Conservation (phyloP, 345 rosid species). For the Fremontodendron californicum region DNA sequence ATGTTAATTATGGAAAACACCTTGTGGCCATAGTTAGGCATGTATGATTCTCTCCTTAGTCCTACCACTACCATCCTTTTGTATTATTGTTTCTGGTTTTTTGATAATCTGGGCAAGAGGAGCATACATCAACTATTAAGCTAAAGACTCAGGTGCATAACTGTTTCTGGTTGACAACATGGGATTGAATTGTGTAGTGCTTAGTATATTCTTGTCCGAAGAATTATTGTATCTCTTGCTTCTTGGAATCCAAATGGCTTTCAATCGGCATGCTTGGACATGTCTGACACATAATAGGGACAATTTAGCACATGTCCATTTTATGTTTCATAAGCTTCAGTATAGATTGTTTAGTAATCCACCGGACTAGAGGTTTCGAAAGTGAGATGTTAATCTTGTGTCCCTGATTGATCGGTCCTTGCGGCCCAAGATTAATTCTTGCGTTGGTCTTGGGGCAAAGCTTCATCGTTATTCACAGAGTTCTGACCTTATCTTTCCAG, state of each 20-base stretch:
- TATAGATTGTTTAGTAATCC: too few species aligned
- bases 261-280: not conserved
- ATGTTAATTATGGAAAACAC: conserved; percentile 27
- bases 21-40: conserved; percentile 19
- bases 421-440: not conserved
- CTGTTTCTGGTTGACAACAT: conserved; percentile 24
- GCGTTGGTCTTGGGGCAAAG: not conserved
- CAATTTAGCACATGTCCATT: too few species aligned
- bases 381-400: not conserved
- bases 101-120: too few species aligned
- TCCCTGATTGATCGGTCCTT: too few species aligned
- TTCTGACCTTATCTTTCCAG: too few species aligned
- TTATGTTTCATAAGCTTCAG: too few species aligned
- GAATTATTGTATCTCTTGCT: not conserved
- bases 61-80: conserved; percentile 11
- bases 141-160: too few species aligned
- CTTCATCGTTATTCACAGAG: not conserved
- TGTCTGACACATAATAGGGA: not conserved
- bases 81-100: too few species aligned
- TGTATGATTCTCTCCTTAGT: not conserved
- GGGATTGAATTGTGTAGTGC: conserved; percentile 21
- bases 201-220: conserved; percentile 22
- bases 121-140: too few species aligned
- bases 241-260: not conserved
- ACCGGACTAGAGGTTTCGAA: too few species aligned